Base-by-base conservation (phyloP, 805 yeast genomes). In the Candida incommunis region DNA sequence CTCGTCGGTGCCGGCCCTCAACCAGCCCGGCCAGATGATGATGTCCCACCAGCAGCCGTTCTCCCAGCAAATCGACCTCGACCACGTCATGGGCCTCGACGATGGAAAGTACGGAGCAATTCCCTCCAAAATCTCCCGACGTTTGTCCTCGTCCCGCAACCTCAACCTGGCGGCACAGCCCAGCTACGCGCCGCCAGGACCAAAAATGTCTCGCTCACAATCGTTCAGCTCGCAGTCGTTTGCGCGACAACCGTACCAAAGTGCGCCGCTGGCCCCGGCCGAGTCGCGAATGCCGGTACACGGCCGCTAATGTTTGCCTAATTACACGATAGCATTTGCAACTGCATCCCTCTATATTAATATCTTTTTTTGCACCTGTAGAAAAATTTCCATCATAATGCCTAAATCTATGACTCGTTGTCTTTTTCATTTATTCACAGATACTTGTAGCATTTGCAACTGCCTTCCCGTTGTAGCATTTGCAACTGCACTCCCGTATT, bases 31-130 rank as follows among this genome's bases (percentile, higher is more conserved):
- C 29, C 31, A 20, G 22, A 16, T 13, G 27, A 31, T 13, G 22
- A n/a, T 25, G 46, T 3, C 23, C 41, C 11, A 23, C 41, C 3
- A 40, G 43, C 46, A 43, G 24, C 45, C 53, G 24, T 56, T 53
- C 44, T 58, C 63, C n/a, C 65, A 61, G 47, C 52, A 48, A 42
- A 47, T 61, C 46, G 62, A 60, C 44, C 56, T 60, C 5, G 60
- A 54, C 41, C 56, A 58, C 26, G 52, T 59, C 31, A 47, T 52
- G 48, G 48, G 46, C 13, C 21, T 50, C 15, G 52, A 54, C 15
- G 56, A 53, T 34, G 59, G 54, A 44, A 45, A 63, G 22, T 60
- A 59, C 46, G 60, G 57, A 9, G 37, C 37, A 9, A 7, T 31
- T 11, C 18, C 37, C 7, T 5, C 20, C 23, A 46, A 48, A n/a